Conservation (phyloP, 2,329 filamentous ascomycete species). For the Arthrocladium fulminans region DNA sequence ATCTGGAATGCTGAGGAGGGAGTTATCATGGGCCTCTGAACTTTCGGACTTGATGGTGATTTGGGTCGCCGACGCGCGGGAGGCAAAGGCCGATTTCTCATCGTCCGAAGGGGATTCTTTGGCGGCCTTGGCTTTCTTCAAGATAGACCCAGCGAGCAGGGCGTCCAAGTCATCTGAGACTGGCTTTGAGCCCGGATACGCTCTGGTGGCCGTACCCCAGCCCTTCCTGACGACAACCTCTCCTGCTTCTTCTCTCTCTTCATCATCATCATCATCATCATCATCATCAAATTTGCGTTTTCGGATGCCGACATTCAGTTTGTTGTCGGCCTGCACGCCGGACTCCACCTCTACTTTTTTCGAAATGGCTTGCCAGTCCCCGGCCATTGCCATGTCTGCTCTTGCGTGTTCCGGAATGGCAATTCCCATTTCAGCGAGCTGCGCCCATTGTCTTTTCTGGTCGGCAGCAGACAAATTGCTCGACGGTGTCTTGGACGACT, state of each 20-base stretch:
- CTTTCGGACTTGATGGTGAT: neutral
- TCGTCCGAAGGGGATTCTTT: neutral
- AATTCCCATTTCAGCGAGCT: slow-evolving; percentile 80
- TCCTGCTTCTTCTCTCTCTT: slow-evolving; percentile 31
- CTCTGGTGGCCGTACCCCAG: slow-evolving; percentile 36
- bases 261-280: slow-evolving; percentile 33
- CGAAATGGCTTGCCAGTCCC: slow-evolving; percentile 72
- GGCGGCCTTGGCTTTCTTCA: slow-evolving; percentile 29
- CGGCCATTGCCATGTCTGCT: slow-evolving; percentile 73
- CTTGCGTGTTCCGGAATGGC: slow-evolving; percentile 70
- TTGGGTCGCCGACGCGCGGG: neutral
- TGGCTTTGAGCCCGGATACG: slow-evolving; percentile 31
- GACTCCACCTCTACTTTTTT: slow-evolving; percentile 29
- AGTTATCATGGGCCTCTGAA: neutral
- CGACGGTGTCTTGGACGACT: slow-evolving; percentile 24
- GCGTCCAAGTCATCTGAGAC: slow-evolving; percentile 35
- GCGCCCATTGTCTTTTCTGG: slow-evolving; percentile 73
- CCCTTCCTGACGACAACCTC: slow-evolving; percentile 30
- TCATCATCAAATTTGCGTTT: slow-evolving; percentile 38
- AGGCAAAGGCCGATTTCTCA: neutral
- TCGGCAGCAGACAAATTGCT: slow-evolving; percentile 49
- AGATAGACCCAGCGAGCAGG: slow-evolving; percentile 33
- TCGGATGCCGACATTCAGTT: slow-evolving; percentile 35
- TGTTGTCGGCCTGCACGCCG: slow-evolving; percentile 27
- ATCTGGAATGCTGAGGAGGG: neutral